Evolutionary conservation across 23 red algal species (phyloP), one percentile per base, ranked within the genome.

Genomic region (Chondrus crispus): DNA sequence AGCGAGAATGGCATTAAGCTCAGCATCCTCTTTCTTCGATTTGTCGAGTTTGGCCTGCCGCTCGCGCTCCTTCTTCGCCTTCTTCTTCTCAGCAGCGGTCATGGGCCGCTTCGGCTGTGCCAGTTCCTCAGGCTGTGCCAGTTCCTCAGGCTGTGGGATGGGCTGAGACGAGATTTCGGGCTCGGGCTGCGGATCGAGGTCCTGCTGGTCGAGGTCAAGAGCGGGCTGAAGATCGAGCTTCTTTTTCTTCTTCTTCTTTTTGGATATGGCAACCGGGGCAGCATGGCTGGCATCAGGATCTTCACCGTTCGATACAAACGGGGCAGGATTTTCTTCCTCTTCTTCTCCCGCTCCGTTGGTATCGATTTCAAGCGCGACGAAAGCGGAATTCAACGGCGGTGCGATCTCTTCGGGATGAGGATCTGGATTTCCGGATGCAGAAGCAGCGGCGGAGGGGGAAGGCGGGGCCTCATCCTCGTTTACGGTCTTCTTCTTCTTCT

Each of bases 61-160:
- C 58, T 90, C 87, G 73, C 71, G 87, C 49, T 81, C 87, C 33
- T 90, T 95, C 86, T 95, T 95, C 38, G 74, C 87, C 76, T 85
- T 90, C 87, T 85, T 91, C 77, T 87, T 87, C 85, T 87, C 84
- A 18, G 85, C 86, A 77, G 90, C 74, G 4, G 90, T 85, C 51
- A 80, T 68, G 24, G 90, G 74, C 49, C 87, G 87, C 37, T 80
- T 90, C 20, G 64, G 36, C 28, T 75, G 50, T 8, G 72, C 64
- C 7, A 39, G 8, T 33, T 41, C 69, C 3, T 90, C 71, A n/a
- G n/a, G n/a, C n/a, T n/a, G n/a, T n/a, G n/a, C n/a, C n/a, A n/a
- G n/a, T 2, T 37, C 26, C 28, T n/a, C 19, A 4, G 66, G 62
- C 28, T 72, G 52, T n/a, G 84, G 24, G 26, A 32, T 32, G 18